A percentile compares a stretch with the other conserved stretches of the same genome.
phyloP scores from a whole-genome alignment of 2,329 filamentous ascomycete genomes.

The Pyricularia sp. region DNA sequence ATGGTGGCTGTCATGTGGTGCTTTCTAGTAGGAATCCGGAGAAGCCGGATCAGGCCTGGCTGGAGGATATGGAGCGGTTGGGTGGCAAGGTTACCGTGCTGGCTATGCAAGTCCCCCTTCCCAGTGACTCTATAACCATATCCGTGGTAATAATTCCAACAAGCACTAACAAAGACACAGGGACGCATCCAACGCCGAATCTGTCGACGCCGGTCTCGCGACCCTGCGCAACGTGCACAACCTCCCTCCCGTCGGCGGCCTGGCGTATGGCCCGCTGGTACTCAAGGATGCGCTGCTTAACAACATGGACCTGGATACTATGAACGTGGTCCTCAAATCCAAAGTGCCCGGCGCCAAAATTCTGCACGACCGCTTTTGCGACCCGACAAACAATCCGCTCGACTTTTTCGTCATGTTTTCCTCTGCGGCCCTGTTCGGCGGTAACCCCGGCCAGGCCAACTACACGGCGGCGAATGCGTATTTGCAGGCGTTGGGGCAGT shows the following conservation, averaged over 20 bases:
- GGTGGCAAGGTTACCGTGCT: neutral
- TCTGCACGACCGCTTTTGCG: slow-evolving; percentile 15
- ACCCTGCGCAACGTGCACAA: neutral
- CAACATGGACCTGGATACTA: slow-evolving; percentile 7
- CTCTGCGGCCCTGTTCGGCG: slow-evolving; percentile 14
- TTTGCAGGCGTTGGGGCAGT: slow-evolving; percentile 20
- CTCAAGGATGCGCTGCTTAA: slow-evolving; percentile 9
- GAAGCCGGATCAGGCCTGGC: too few species aligned
- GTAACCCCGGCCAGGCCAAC: slow-evolving; percentile 25
- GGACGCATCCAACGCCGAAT: neutral
- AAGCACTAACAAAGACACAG: neutral
- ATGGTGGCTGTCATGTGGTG: neutral
- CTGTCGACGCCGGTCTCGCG: neutral
- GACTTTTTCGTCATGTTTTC: slow-evolving; percentile 23
- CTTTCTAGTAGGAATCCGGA: neutral
- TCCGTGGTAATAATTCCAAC: too few species aligned
- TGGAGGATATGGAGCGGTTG: neutral
- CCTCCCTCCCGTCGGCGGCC: neutral
- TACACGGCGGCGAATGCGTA: slow-evolving; percentile 31
- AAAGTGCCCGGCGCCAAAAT: slow-evolving; percentile 16
- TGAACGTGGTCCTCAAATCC: slow-evolving; percentile 12
- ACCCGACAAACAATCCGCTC: slow-evolving; percentile 6
- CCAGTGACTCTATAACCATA: too few species aligned
- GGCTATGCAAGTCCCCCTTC: neutral
- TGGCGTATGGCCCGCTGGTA: slow-evolving; percentile 11